Base-by-base conservation (phyloP, 2,329 filamentous ascomycete species). In the Plenodomus biglobosus region DNA sequence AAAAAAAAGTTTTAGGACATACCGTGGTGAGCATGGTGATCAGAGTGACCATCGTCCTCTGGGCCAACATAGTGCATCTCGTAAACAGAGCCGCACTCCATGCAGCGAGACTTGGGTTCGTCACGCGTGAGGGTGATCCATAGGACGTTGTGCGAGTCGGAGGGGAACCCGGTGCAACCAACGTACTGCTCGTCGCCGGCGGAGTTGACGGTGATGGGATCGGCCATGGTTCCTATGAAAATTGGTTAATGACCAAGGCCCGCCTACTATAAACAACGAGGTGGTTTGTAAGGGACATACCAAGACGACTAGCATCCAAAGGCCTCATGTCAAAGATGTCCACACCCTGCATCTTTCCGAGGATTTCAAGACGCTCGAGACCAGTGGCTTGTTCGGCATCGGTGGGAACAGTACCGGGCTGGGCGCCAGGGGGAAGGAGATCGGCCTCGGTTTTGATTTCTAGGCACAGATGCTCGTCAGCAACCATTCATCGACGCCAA, bases 281-380 rank as follows among this genome's bases (percentile, higher is more conserved):
- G n/a, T n/a, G n/a, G n/a, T n/a, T n/a, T n/a, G n/a, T n/a, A n/a
- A n/a, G n/a, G 46, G 16, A 58, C 79, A 59, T 81, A 89, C 92
- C 92, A 76, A 83, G 84, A 72, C 94, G 86, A 75, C 88, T 94
- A 58, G 92, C 82, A 75, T 97, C 94, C 66, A 99, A 84, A 57
- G 94, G 94, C 76, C 85, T 87, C 94, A 97, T 96, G 79, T 99
- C 92, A 80, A 99, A 99, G 73, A 97, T 81, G 73, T 99, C 94
- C 68, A 96, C 80, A 62, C 94, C 92, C 82, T 97, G 90, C 88
- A 97, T 96, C 85, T 99, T 99, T 78, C 94, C 94, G 74, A 99
- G 82, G 70, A 99, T 94, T 79, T 99, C 94, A 65, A 99, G 84
- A 84, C 94, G 92, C 82, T 99, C 94, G 52, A 97, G 83, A 88